Conservation (phyloP, 192 early-diverging fungal species). For the Linnemannia exigua region DNA sequence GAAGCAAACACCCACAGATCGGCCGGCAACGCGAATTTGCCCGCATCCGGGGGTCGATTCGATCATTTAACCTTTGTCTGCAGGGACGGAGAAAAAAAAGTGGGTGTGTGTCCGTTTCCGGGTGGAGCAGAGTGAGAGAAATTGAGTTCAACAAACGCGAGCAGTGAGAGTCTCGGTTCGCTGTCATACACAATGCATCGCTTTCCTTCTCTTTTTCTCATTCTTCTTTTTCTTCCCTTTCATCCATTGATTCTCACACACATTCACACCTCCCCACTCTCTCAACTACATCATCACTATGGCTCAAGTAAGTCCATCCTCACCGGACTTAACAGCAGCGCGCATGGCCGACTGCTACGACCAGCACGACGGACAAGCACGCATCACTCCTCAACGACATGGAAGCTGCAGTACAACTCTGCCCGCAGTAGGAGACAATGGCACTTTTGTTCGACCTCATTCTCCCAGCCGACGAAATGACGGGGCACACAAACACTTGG, state of each 20-base stretch:
- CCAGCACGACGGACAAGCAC: neutral
- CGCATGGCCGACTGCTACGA: neutral
- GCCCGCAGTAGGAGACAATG: neutral
- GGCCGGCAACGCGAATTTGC: neutral
- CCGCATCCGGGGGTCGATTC: neutral
- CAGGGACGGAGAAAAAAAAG: slow-evolving; percentile 2
- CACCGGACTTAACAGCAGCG: neutral
- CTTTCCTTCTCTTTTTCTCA: neutral
- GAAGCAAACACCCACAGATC: neutral
- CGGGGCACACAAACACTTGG: neutral
- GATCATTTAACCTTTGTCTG: neutral
- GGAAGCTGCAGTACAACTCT: neutral
- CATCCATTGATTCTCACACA: neutral
- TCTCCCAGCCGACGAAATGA: neutral
- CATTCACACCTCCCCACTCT: neutral
- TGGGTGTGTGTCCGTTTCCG: neutral
- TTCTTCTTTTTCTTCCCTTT: slow-evolving; percentile 12
- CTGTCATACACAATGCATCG: neutral
- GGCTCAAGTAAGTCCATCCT: slow-evolving; percentile 33
- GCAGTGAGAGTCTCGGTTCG: neutral
- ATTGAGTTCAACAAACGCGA: neutral
- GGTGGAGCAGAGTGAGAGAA: neutral
- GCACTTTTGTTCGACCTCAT: neutral
- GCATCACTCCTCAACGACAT: neutral
- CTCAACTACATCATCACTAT: slow-evolving; percentile 9